Percentiles rank a stretch among this genome's conserved stretches.
Evolutionary conservation across 2,329 filamentous ascomycete genomes (phyloP).

Genomic region (Ophiocordyceps polyrhachis-furcata): DNA sequence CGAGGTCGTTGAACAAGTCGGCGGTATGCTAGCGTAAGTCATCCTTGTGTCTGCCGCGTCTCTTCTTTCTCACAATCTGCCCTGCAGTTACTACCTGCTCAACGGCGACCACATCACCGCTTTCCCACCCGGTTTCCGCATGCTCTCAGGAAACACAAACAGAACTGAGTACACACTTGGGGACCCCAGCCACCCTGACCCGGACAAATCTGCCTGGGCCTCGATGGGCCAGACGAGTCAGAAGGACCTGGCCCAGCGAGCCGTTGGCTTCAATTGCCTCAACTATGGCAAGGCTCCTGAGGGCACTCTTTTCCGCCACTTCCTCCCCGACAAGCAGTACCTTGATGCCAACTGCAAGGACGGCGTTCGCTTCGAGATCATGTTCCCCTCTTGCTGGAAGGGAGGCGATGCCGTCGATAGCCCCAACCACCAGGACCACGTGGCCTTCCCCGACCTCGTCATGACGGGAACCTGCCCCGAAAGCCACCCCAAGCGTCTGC

Average conservation of each 20-base stretch:
- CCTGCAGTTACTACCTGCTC: slow-evolving; percentile 62
- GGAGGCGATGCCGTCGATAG: slow-evolving; percentile 43
- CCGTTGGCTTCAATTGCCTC: slow-evolving; percentile 87
- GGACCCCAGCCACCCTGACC: slow-evolving; percentile 44
- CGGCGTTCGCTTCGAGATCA: slow-evolving; percentile 65
- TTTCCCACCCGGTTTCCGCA: slow-evolving; percentile 61
- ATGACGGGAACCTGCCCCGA: slow-evolving; percentile 60
- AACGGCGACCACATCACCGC: slow-evolving; percentile 45
- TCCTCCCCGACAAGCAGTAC: slow-evolving; percentile 59
- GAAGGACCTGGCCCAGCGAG: slow-evolving; percentile 53
- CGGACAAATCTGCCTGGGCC: slow-evolving; percentile 52
- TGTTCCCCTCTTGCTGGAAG: slow-evolving; percentile 85
- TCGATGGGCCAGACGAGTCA: slow-evolving; percentile 45
- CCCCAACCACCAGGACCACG: slow-evolving; percentile 40
- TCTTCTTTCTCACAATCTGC: background rate
- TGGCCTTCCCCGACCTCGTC: slow-evolving; percentile 62
- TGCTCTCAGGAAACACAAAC: slow-evolving; percentile 57
- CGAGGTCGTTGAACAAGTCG: slow-evolving; percentile 52
- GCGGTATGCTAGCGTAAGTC: slow-evolving; percentile 71
- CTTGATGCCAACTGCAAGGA: slow-evolving; percentile 68
- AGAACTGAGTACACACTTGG: slow-evolving; percentile 53
- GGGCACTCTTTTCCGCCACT: slow-evolving; percentile 62
- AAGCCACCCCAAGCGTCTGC: slow-evolving; percentile 47
- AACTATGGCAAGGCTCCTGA: slow-evolving; percentile 55
- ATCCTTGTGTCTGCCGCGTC: background rate